Conservation (phyloP, 164 flowering plant genomes). For the Sedum album region DNA sequence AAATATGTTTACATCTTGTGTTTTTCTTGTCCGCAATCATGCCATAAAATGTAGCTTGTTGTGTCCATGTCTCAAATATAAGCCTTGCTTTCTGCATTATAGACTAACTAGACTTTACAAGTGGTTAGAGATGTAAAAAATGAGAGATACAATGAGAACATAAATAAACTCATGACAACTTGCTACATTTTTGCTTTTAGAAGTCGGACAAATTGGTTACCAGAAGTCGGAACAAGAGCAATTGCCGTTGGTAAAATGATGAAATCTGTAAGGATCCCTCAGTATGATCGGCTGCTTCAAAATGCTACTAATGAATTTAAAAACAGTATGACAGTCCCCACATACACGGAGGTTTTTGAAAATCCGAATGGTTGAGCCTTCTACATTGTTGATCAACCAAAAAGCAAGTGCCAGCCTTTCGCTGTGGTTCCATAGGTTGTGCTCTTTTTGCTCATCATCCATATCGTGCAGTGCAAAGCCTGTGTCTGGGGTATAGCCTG, state of each 20-base stretch:
- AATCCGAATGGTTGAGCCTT: slow-evolving; percentile 45
- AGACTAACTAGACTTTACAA: no score
- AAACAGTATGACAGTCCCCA: slow-evolving; percentile 78
- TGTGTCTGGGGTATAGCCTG: slow-evolving; percentile 73
- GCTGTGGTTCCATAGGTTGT: slow-evolving; percentile 78
- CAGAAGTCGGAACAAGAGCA: slow-evolving; percentile 84
- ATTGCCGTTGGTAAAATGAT: slow-evolving; percentile 59
- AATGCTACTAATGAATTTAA: slow-evolving; percentile 44
- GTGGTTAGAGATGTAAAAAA: background rate
- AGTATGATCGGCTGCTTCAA: slow-evolving; percentile 37
- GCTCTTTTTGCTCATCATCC: slow-evolving; percentile 80
- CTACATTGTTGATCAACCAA: slow-evolving; percentile 43
- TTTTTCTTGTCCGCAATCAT: background rate
- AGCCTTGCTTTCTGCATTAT: no score
- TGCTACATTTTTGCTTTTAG: background rate
- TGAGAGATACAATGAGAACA: background rate
- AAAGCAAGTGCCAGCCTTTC: slow-evolving; percentile 78
- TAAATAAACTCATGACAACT: background rate
- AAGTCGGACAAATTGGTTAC: slow-evolving; percentile 21
- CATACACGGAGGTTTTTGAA: slow-evolving; percentile 91
- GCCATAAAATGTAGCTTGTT: background rate
- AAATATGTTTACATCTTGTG: background rate
- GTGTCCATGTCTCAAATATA: no score
- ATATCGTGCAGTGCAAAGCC: slow-evolving; percentile 74
- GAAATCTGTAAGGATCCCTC: slow-evolving; percentile 78